A percentile compares a stretch with the other conserved stretches of the same genome.
Conservation (phyloP, 345 rosid species). For the Eutrema yunnanense region DNA sequence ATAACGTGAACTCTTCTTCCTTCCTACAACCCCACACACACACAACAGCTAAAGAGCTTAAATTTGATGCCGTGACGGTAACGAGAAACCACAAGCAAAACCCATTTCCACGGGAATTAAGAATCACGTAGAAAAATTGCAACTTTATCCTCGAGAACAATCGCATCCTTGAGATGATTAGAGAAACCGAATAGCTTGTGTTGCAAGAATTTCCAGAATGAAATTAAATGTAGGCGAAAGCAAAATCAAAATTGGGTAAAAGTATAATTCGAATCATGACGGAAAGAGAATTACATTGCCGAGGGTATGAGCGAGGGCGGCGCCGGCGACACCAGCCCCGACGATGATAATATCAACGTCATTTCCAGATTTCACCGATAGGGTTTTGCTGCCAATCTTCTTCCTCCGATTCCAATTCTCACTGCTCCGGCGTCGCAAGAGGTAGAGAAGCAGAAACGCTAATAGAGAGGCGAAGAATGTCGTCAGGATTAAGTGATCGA, state of each 20-base stretch:
- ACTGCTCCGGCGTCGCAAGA: conserved; percentile 20
- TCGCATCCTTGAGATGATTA: too few species aligned
- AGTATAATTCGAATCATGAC: neutral
- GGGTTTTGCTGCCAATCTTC: neutral
- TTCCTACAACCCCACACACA: conserved; percentile 26
- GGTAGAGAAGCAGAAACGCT: neutral
- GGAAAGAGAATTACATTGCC: conserved; percentile 46
- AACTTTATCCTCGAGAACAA: neutral
- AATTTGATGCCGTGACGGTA: conserved; percentile 12
- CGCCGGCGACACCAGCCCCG: conserved; percentile 87
- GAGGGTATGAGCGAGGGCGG: conserved; percentile 75
- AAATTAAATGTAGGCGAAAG: neutral
- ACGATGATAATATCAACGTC: conserved; percentile 55
- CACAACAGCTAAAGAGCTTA: neutral
- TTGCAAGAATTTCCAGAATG: neutral
- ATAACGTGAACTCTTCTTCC: conserved; percentile 48
- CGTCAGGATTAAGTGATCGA: conserved; percentile 12
- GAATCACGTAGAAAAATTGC: neutral
- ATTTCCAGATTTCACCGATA: neutral
- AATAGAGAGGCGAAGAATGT: conserved; percentile 9
- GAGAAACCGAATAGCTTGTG: conserved; percentile 23
- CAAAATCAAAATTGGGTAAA: neutral
- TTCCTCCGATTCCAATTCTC: neutral
- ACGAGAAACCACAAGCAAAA: neutral
- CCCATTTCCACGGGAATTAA: neutral